Base-by-base conservation (phyloP, 2,329 filamentous ascomycete genomes). In the Acephala macrosclerotiorum region DNA sequence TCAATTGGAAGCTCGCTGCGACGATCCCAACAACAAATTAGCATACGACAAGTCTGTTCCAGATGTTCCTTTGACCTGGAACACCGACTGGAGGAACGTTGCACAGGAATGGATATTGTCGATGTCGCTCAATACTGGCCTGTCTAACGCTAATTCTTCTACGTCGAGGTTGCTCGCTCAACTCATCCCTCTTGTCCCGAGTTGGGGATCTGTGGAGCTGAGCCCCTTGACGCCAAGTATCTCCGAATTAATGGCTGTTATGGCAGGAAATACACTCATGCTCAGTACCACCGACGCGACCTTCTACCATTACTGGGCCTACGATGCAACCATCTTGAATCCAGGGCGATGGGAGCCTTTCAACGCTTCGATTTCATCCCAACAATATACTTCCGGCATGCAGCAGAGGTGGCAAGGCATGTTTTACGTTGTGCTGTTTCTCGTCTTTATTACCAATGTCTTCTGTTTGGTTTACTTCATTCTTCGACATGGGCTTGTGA, bases 171-270 rank as follows among this genome's bases (percentile, higher is more conserved):
- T 90, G 16, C 76, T 89, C 9, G 86, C 85, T 29, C 83, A 90
- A 67, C 77, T 87, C 14, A 81, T 86, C 5, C 81, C 86, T 0
- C 71, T 74, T 7, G 67, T 73, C 11, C 77, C 74, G 4, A 51
- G 64, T 0, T 81, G 92, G 0, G 79, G 84, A 38, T 76, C 40
- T 14, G 55, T 61, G 2, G 58, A 60, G 12, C 60, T 74, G 2
- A 66, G 61, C 25, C 33, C 81, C 0, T 73, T 77, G 0, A 76
- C 89, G 0, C 92, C 92, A 0, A 92, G 89, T 2, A 82, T 92
- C n/a, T 89, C 87, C 0, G 92, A 96, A 77, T 89, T 89, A 0
- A 75, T 96, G 0, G 90, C 91, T 0, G 90, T 93, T 0, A 83
- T 94, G 71, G 85, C 86, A 0, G 87, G 87, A 3, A 89, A 86